A percentile compares a stretch with the other conserved stretches of the same genome.
These are phyloP conservation scores for Metarhizium guizhouense DNA, from an alignment of 2,329 filamentous ascomycete genomes.

Conservation along the genomic window DNA sequence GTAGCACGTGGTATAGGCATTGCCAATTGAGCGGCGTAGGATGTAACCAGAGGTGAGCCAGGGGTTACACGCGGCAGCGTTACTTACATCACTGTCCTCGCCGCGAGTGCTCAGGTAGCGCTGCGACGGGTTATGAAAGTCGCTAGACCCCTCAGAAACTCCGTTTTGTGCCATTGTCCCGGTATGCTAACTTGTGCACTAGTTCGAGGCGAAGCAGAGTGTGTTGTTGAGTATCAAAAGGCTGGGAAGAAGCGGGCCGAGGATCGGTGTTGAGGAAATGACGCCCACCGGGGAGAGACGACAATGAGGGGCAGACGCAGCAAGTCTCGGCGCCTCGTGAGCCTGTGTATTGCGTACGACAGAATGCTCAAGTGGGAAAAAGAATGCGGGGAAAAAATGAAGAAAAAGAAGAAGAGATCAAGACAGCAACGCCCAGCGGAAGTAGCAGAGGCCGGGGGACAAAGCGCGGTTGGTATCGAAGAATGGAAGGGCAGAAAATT, in stretches of 20 bases:
- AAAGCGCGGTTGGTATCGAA: background rate
- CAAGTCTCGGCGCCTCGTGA: background rate
- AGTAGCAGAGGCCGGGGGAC: background rate
- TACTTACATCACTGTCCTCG: conserved; percentile 37
- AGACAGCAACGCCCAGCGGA: background rate
- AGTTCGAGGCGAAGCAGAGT: background rate
- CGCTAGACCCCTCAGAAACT: conserved; percentile 22
- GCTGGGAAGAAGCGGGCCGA: conserved; percentile 3
- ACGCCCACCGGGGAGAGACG: background rate
- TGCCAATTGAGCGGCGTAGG: too few species aligned
- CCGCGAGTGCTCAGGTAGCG: conserved; percentile 43
- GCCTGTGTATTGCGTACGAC: background rate
- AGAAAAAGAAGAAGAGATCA: background rate
- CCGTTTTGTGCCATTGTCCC: conserved; percentile 32
- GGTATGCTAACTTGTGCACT: background rate
- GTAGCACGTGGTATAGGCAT: background rate
- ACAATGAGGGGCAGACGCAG: background rate
- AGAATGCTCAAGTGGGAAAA: background rate
- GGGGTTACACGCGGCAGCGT: background rate
- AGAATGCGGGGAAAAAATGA: background rate
- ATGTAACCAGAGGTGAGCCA: background rate
- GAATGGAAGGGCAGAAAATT: conserved; percentile 4
- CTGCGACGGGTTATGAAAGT: conserved; percentile 35
- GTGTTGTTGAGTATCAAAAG: background rate
- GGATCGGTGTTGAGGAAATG: conserved; percentile 2